These are phyloP conservation scores for Neoboletus magnificus DNA, from an alignment of 768 basidiomycete species.

Conservation along the genomic window DNA sequence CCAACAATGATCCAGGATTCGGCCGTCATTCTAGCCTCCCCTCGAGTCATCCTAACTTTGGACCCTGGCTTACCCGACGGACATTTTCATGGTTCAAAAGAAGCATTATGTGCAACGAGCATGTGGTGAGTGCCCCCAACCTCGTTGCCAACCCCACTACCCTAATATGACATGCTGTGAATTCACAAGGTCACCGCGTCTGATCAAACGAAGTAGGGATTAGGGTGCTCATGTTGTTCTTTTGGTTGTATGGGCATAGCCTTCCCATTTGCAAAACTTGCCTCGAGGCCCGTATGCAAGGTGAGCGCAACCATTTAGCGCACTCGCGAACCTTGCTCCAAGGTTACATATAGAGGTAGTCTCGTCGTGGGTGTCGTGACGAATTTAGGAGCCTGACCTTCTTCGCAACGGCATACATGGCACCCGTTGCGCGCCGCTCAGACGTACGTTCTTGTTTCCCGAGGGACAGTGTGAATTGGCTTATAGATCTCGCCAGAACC, in stretches of 20 bases:
- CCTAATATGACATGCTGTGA: constrained; percentile 1
- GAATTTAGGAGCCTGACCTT: neutral
- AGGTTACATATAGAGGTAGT: constrained; percentile 13
- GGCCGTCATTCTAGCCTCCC: neutral
- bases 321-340: neutral
- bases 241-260: neutral
- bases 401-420: constrained; percentile 3
- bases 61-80: neutral
- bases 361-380: neutral
- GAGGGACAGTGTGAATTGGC: neutral
- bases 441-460: constrained; percentile 9
- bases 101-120: constrained; percentile 4
- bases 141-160: constrained; percentile 10
- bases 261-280: constrained; percentile 1
- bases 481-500: constrained; percentile 7
- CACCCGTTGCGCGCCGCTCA: neutral
- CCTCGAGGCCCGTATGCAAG: constrained; percentile 1
- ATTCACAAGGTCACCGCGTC: constrained; percentile 18
- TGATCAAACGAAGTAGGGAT: constrained; percentile 7
- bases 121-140: constrained; percentile 2
- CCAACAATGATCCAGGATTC: neutral
- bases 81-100: neutral
- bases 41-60: neutral
- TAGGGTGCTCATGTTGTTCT: neutral
- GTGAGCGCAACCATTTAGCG: neutral